Evolutionary conservation across 371 early-diverging fungal species (phyloP), one percentile per base, ranked within the genome.

Genomic region (Mortierella sp.): DNA sequence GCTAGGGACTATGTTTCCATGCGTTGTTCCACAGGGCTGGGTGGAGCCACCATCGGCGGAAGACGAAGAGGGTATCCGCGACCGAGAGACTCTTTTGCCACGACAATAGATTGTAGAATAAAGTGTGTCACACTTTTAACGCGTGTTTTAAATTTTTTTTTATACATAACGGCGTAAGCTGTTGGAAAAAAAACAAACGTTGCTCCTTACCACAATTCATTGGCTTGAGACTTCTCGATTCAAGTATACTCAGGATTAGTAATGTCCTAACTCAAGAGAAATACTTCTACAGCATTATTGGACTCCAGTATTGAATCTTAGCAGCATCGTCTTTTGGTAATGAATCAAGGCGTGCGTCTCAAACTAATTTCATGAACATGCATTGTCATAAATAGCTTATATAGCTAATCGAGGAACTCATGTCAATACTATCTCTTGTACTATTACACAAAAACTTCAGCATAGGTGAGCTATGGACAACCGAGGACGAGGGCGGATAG

Each of bases 11-110:
- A 87, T 90, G 85, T 90, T 91, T 68, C 91, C 91, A 42, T 91
- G 91, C 47, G 88, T 91, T 4, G 86, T 91, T 22, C 91, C 91
- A 1, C 87, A 85, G 23, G 90, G 87, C 64, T 91, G 91, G 91
- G 83, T 91, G 8, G 91, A 89, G 43, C 90, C 91, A 19, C 90
- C 91, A 12, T 85, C 87, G 40, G 84, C 83, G 51, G 85, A 86
- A 4, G 82, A 77, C 3, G 70, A 79, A 31, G 79, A 77, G 31
- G 56, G 40, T 47, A 37, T 63, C 28, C 71, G 64, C 23, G 76
- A 76, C 32, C 32, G 70, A 4, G 76, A 76, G 63, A 66, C 77
- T 13, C 51, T 76, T 1, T 34, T 76, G 60, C 72, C 77, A 57
- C 56, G 74, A 31, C 66, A 54, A 61, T 68, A 31, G 19, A n/a